A percentile compares a stretch with the other conserved stretches of the same genome.
These are phyloP conservation scores for Pezicula carpinea DNA, from an alignment of 2,329 filamentous ascomycete genomes.

Conservation along the genomic window DNA sequence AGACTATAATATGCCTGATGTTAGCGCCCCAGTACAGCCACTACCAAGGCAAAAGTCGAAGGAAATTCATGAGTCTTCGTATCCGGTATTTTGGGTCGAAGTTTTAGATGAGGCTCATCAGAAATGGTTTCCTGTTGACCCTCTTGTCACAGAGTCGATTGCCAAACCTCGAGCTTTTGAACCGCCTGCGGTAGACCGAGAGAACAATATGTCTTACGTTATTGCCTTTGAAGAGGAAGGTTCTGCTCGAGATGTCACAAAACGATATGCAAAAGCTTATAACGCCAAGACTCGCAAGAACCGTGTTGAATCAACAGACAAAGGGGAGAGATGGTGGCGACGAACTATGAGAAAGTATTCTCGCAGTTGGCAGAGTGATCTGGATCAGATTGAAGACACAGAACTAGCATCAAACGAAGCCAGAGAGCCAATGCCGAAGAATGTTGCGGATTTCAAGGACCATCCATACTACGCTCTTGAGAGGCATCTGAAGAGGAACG, in stretches of 20 bases:
- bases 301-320: conserved; percentile 64
- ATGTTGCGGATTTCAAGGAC: conserved; percentile 80
- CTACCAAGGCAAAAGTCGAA: conserved; percentile 29
- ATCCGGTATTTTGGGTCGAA: conserved; percentile 93
- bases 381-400: conserved; percentile 80
- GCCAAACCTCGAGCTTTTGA: conserved; percentile 75
- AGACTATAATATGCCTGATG: conserved; percentile 44
- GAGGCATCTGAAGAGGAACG: conserved; percentile 75
- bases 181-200: conserved; percentile 70
- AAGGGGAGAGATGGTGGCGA: conserved; percentile 49
- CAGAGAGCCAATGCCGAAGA: conserved; percentile 79
- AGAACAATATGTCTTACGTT: conserved; percentile 78
- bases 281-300: conserved; percentile 82
- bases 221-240: conserved; percentile 81
- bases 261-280: conserved; percentile 81
- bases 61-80: conserved; percentile 63
- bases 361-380: conserved; percentile 44
- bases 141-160: conserved; percentile 74
- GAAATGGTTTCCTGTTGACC: conserved; percentile 88
- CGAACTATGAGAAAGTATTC: conserved; percentile 45
- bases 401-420: conserved; percentile 69
- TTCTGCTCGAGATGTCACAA: conserved; percentile 77
- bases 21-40: conserved; percentile 33
- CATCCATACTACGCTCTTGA: conserved; percentile 82
- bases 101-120: conserved; percentile 80